Conservation (phyloP, 257 asterid species). For the Jaltomata sinuosa region DNA sequence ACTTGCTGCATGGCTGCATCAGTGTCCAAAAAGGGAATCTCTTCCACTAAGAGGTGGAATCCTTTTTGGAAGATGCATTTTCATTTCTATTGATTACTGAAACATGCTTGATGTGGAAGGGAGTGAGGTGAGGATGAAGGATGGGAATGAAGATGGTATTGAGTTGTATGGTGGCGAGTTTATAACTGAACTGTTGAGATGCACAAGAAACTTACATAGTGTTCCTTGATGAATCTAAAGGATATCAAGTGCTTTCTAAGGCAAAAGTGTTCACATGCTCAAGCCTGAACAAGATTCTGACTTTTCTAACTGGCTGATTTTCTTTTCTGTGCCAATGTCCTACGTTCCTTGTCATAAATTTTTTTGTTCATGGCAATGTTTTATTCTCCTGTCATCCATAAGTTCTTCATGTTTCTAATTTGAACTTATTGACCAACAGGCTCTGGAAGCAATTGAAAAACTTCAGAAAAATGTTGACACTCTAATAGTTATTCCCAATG, state of each 20-base stretch:
- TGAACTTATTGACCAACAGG: slow-evolving; percentile 26
- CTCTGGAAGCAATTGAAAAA: slow-evolving; percentile 91
- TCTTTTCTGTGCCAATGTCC: not conserved
- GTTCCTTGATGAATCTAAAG: not conserved
- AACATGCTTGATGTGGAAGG: not conserved
- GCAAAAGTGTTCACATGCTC: not conserved
- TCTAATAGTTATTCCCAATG: slow-evolving; percentile 93
- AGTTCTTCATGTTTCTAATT: not conserved
- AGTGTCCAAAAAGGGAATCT: not conserved
- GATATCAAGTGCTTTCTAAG: not conserved
- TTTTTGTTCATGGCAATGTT: not conserved
- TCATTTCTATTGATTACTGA: not conserved
- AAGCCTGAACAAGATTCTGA: not conserved
- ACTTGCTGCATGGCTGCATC: not conserved
- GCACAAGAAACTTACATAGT: not conserved
- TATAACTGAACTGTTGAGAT: not conserved
- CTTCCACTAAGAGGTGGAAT: not conserved
- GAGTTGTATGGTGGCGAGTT: not conserved
- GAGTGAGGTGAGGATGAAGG: not conserved
- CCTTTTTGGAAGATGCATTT: not conserved
- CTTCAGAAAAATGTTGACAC: slow-evolving; percentile 97
- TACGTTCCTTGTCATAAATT: not conserved
- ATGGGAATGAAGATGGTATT: not conserved
- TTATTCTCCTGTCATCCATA: not conserved
- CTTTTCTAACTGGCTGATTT: not conserved